phyloP scores from a whole-genome alignment of 2,329 filamentous ascomycete genomes.

The Simplicillium sp. region DNA sequence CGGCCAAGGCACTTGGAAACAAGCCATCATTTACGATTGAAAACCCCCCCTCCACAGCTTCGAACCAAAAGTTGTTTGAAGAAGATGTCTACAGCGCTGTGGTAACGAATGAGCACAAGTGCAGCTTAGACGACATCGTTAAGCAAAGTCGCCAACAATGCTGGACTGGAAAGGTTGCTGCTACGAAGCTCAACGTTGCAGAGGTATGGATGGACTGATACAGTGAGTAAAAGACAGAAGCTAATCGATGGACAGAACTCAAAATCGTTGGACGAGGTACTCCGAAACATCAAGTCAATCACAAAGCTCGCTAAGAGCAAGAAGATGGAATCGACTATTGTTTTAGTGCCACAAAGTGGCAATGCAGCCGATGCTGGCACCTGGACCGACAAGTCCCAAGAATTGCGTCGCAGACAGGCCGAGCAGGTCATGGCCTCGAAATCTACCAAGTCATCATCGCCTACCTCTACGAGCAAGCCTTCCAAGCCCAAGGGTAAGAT shows the following conservation, averaged over 20 bases:
- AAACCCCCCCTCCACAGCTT: conserved; percentile 32
- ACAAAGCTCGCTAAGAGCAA: conserved; percentile 33
- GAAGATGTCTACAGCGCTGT: conserved; percentile 30
- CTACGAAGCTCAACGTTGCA: conserved; percentile 32
- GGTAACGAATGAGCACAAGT: conserved; percentile 23
- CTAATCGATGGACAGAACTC: conserved; percentile 24
- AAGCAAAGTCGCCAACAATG: conserved; percentile 33
- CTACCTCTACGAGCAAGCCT: conserved; percentile 16
- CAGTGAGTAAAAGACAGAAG: background rate
- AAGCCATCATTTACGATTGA: conserved; percentile 38
- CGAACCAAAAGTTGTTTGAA: conserved; percentile 31
- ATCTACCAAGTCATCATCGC: conserved; percentile 13
- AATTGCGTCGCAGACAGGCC: conserved; percentile 37
- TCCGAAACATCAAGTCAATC: conserved; percentile 36
- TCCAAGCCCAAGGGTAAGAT: conserved; percentile 34
- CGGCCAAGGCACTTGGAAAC: conserved; percentile 24
- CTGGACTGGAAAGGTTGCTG: conserved; percentile 32
- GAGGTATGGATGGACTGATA: conserved; percentile 23
- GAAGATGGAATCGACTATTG: conserved; percentile 45
- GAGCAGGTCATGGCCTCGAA: conserved; percentile 36
- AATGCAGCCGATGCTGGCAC: conserved; percentile 19
- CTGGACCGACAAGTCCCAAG: conserved; percentile 30
- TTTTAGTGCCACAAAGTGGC: conserved; percentile 42
- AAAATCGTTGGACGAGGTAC: conserved; percentile 14
- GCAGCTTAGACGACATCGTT: conserved; percentile 26